Percentiles rank a stretch among this genome's conserved stretches.
Conservation (phyloP, 2,329 filamentous ascomycete genomes). For the Fusarium compactum region DNA sequence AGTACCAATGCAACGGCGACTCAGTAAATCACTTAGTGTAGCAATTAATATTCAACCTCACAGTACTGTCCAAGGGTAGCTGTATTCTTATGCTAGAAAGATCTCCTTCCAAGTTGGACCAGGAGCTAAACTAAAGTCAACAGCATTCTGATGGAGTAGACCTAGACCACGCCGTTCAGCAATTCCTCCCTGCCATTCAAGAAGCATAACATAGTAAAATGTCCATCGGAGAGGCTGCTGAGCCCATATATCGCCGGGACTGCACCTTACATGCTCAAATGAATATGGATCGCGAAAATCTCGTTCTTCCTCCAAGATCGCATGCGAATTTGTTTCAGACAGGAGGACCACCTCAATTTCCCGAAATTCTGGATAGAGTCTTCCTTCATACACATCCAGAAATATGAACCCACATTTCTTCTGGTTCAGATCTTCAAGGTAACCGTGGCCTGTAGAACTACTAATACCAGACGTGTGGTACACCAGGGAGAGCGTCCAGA, state of each 20-base stretch:
- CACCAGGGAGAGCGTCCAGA: slow-evolving; percentile 26
- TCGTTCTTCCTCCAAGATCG: not conserved
- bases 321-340: not conserved
- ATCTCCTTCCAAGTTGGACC: not conserved
- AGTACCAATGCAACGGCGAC: not conserved
- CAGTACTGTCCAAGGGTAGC: rapidly evolving
- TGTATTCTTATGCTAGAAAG: not conserved
- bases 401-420: not conserved
- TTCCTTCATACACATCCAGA: slow-evolving; percentile 23
- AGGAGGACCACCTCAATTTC: slow-evolving; percentile 17
- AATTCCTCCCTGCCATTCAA: not conserved
- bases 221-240: rapidly evolving
- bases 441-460: not conserved
- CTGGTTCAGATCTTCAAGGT: not conserved
- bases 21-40: not conserved
- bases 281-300: not conserved
- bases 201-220: not conserved
- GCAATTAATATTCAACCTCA: not conserved
- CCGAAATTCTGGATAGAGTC: not conserved
- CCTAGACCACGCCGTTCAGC: not conserved
- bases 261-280: not conserved
- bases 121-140: not conserved
- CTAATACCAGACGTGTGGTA: slow-evolving; percentile 1
- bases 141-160: not conserved
- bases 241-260: rapidly evolving